These are phyloP conservation scores for Uronychia setigera DNA, from an alignment of 73 alveolate genomes.

Conservation along the genomic window DNA sequence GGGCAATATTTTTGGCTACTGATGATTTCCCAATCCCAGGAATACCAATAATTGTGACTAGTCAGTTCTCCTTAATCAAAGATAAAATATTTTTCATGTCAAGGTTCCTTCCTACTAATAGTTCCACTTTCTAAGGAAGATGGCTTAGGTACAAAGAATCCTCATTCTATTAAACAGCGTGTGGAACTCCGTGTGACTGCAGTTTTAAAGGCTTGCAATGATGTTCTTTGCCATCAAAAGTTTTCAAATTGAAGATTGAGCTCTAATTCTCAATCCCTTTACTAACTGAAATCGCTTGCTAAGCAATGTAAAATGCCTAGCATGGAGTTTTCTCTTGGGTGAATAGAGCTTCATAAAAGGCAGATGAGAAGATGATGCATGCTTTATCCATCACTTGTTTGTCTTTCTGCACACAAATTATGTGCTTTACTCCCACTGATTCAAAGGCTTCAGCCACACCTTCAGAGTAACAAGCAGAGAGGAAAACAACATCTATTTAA, in stretches of 20 bases:
- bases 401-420: constrained; percentile 21
- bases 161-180: neutral
- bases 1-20: constrained; percentile 17
- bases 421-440: constrained; percentile 34
- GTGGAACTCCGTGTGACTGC: neutral
- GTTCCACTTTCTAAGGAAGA: constrained; percentile 19
- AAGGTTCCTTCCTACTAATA: constrained; percentile 26
- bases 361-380: constrained; percentile 15
- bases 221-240: constrained; percentile 18
- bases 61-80: neutral
- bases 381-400: constrained; percentile 38
- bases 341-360: constrained; percentile 21
- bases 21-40: constrained; percentile 39
- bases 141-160: neutral
- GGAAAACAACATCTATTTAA: constrained; percentile 20
- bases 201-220: neutral
- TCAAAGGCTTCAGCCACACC: constrained; percentile 8
- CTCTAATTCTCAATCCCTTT: constrained; percentile 21
- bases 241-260: constrained; percentile 12
- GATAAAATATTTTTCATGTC: constrained; percentile 10
- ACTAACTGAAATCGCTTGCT: constrained; percentile 11
- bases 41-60: constrained; percentile 20
- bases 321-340: constrained; percentile 30
- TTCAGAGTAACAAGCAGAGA: constrained; percentile 34
- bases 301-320: constrained; percentile 28